Conservation (phyloP, 306 rosid genomes). For the Pterocarpus macrocarpus region DNA sequence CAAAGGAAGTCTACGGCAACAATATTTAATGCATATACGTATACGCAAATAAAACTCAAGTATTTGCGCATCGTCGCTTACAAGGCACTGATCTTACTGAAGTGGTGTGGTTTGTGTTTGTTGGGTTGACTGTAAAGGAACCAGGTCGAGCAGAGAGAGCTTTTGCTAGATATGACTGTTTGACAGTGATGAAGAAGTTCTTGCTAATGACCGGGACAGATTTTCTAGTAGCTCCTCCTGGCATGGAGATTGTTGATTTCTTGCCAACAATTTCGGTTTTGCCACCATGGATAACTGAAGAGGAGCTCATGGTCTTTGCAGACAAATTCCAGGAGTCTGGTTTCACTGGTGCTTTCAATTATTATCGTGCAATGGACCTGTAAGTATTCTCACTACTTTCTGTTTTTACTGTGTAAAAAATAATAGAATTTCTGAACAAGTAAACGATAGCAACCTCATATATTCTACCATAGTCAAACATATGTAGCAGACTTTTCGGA, state of each 20-base stretch:
- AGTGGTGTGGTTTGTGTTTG: slow-evolving; percentile 1
- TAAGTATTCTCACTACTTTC: slow-evolving; percentile 48
- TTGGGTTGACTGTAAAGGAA: slow-evolving; percentile 59
- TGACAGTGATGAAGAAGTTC: slow-evolving; percentile 79
- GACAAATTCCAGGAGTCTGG: slow-evolving; percentile 83
- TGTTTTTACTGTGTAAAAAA: background rate
- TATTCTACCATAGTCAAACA: too few relatives aligned
- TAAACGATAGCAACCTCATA: too few relatives aligned
- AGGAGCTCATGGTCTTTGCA: slow-evolving; percentile 72
- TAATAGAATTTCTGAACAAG: too few relatives aligned
- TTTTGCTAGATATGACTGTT: slow-evolving; percentile 79
- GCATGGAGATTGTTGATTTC: slow-evolving; percentile 77
- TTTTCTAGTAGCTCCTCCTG: slow-evolving; percentile 58
- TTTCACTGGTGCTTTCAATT: slow-evolving; percentile 82
- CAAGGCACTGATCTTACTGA: background rate
- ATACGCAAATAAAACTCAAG: too few relatives aligned
- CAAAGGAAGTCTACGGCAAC: too few relatives aligned
- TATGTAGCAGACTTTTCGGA: too few relatives aligned
- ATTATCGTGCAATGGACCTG: slow-evolving; percentile 79
- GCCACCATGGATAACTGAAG: slow-evolving; percentile 81
- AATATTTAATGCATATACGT: too few relatives aligned
- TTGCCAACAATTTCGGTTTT: slow-evolving; percentile 65
- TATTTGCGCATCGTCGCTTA: too few relatives aligned
- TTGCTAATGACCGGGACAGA: slow-evolving; percentile 46
- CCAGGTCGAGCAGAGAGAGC: slow-evolving; percentile 85